Evolutionary conservation across 192 early-diverging fungal genomes (phyloP).

Genomic region (Coemansia nantahalensis): DNA sequence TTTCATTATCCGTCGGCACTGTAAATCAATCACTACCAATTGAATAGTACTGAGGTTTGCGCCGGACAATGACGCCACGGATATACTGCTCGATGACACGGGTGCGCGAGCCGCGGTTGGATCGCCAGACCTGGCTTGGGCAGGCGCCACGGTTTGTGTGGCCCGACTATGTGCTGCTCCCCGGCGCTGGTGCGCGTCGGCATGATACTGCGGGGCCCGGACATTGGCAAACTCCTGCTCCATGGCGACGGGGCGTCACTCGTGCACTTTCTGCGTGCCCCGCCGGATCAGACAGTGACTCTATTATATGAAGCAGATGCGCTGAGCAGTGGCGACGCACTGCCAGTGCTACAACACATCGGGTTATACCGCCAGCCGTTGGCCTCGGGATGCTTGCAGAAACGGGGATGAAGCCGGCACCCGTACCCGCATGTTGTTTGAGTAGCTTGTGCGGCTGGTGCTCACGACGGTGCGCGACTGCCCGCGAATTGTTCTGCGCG

Average conservation of each 20-base stretch:
- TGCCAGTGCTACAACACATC: neutral
- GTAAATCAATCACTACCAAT: no score
- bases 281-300: neutral
- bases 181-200: neutral
- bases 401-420: neutral
- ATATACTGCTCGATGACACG: no score
- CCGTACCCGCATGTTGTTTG: neutral
- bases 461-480: neutral
- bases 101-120: no score
- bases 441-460: neutral
- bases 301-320: neutral
- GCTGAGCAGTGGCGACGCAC: neutral
- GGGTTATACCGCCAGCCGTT: neutral
- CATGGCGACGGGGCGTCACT: neutral
- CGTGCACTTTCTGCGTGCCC: neutral
- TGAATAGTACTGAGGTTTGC: no score
- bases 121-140: no score
- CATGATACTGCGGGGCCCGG: neutral
- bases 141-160: no score
- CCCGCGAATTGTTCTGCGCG: slow-evolving; percentile 1
- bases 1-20: no score
- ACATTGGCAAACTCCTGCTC: neutral
- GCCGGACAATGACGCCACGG: no score
- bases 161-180: no score
- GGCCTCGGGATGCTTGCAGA: no score